Conservation (phyloP, 139 green algal genomes). For the Chlamydomonas incerta region DNA sequence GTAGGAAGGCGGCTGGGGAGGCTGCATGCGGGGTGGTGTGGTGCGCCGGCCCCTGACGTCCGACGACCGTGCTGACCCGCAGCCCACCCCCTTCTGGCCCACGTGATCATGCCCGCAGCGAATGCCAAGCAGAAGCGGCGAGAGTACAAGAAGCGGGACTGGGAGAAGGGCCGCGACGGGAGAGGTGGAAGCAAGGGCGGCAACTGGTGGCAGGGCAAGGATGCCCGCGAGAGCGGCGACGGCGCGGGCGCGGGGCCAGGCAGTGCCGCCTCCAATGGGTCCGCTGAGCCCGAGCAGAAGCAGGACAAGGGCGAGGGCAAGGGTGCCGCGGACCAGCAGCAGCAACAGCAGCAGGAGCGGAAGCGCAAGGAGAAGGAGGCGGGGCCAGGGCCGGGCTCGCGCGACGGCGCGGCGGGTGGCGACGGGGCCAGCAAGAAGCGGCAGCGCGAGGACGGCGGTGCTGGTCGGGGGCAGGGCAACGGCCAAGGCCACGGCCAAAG, state of each 20-base stretch:
- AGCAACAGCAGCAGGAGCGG: background rate
- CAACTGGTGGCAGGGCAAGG: background rate
- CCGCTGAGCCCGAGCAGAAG: background rate
- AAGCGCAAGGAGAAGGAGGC: background rate
- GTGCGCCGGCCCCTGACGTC: too few species aligned
- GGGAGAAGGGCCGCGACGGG: background rate
- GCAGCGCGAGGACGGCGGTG: too few species aligned
- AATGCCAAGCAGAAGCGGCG: background rate
- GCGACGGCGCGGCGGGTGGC: too few species aligned
- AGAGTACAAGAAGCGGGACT: constrained; percentile 22
- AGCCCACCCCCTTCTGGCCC: too few species aligned
- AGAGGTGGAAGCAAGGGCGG: background rate
- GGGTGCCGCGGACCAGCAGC: background rate
- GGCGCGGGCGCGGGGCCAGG: background rate
- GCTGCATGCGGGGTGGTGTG: too few species aligned
- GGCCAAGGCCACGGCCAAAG: background rate
- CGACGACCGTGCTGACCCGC: too few species aligned
- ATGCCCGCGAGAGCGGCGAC: background rate
- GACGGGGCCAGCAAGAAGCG: too few species aligned
- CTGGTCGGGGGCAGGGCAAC: background rate
- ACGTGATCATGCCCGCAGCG: too few species aligned
- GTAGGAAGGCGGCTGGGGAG: background rate
- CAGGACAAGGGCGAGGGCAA: constrained; percentile 15
- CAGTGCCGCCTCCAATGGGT: constrained; percentile 29
- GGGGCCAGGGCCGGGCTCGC: too few species aligned